Base-by-base conservation (phyloP, 768 basidiomycete genomes). In the Butyriboletus loyo region DNA sequence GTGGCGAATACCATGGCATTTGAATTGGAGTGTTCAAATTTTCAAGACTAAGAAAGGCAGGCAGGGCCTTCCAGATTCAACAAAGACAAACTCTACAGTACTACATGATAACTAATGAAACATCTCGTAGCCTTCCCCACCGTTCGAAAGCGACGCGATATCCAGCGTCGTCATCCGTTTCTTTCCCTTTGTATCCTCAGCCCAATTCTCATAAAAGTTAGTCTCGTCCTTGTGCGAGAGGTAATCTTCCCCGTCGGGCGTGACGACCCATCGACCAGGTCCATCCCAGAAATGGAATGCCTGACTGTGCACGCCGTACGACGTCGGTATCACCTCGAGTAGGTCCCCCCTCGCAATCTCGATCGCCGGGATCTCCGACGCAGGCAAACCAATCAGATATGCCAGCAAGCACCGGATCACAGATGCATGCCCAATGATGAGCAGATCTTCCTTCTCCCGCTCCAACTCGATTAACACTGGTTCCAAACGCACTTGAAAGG, bases 401-500 rank as follows among this genome's bases (percentile, higher is more conserved):
- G 94, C 87, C 40, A 98, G 81, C 52, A 99, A 77, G 73, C 97
- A 99, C 17, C 97, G 86, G 62, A 98, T 97, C 66, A 98, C 97
- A 36, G 93, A 96, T 15, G 95, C 92, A 67, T 98, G 95, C 1
- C 93, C 95, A 60, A 98, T 92, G 70, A 99, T 98, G 35, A 99
- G 77, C 5, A 99, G 75, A 71, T 98, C 97, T 62, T 97, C 92
- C 63, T 89, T 85, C 69, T 93, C 89, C 48, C 95, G 82, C 72
- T 98, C 97, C 17, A 98, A 77, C 69, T 99, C 97, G 66, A 98
- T 85, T 30, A 98, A 79, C 28, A 87, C 81, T 0, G 92, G 92
- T 66, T 98, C 95, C n/a, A 98, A 73, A 37, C 95, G 92, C 49
- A 97, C 94, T 95, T 63, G 1, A n/a, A 40, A 37, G 32, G 31